phyloP scores from a whole-genome alignment of 768 basidiomycete species.

The Boletus subcaerulescens region DNA sequence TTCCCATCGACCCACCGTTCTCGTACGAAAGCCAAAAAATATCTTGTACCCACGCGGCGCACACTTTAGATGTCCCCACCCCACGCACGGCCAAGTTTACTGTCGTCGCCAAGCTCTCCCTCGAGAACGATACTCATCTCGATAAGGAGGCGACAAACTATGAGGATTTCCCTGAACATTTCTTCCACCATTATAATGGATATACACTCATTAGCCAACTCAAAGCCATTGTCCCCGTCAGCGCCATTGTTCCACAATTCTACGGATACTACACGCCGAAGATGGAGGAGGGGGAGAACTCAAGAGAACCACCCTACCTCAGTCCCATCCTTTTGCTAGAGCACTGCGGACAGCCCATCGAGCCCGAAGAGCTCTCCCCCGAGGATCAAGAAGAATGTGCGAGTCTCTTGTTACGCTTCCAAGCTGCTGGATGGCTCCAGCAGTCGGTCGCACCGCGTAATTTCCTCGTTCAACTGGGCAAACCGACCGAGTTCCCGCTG shows the following conservation, averaged over 20 bases:
- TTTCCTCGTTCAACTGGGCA: slow-evolving; percentile 42
- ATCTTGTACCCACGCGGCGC: slow-evolving; percentile 3
- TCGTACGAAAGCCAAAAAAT: slow-evolving; percentile 8
- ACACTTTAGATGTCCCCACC: not conserved
- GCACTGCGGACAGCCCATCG: slow-evolving; percentile 41
- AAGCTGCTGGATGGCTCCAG: slow-evolving; percentile 38
- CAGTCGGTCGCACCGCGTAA: slow-evolving; percentile 43
- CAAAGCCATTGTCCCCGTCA: slow-evolving; percentile 43
- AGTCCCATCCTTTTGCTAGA: slow-evolving; percentile 48
- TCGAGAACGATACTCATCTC: slow-evolving; percentile 38
- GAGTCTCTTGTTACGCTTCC: slow-evolving; percentile 41
- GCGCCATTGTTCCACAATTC: slow-evolving; percentile 58
- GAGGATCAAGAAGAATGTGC: slow-evolving; percentile 43
- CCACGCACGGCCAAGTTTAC: slow-evolving; percentile 36
- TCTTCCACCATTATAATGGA: slow-evolving; percentile 27
- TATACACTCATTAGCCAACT: slow-evolving; percentile 28
- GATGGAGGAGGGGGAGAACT: not conserved
- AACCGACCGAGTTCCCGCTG: slow-evolving; percentile 31
- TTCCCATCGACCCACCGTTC: slow-evolving; percentile 17
- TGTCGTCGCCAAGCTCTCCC: slow-evolving; percentile 47
- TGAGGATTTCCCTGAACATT: slow-evolving; percentile 25
- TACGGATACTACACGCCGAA: slow-evolving; percentile 54
- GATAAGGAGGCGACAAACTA: slow-evolving; percentile 28
- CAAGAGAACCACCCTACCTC: slow-evolving; percentile 5
- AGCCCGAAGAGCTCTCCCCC: slow-evolving; percentile 22